These are phyloP conservation scores for Saccharomycopsis sp. DNA, from an alignment of 805 yeast genomes.

Conservation along the genomic window DNA sequence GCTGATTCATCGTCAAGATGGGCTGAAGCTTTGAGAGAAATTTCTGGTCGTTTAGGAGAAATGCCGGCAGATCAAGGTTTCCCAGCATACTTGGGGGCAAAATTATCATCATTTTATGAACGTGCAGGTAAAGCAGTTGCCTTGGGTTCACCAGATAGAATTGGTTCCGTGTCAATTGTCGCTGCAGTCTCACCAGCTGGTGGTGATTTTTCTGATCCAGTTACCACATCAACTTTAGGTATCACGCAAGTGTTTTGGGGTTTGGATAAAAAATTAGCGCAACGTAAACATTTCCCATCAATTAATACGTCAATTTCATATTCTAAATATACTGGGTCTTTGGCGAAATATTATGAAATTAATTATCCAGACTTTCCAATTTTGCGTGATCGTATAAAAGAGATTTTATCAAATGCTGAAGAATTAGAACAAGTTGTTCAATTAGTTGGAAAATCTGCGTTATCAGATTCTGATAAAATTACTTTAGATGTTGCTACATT, in stretches of 20 bases:
- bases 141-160: constrained; percentile 92
- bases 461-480: constrained; percentile 94
- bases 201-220: constrained; percentile 99
- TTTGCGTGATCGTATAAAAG: constrained; percentile 87
- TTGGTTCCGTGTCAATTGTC: constrained; percentile 97
- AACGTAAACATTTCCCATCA: constrained; percentile 99
- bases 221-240: constrained; percentile 96
- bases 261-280: constrained; percentile 96
- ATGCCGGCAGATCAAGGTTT: constrained; percentile 99
- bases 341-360: constrained; percentile 76
- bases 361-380: constrained; percentile 88
- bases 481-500: constrained; percentile 86
- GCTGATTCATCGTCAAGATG: constrained; percentile 99
- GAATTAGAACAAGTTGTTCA: constrained; percentile 99
- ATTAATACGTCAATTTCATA: constrained; percentile 94
- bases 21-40: constrained; percentile 99
- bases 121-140: constrained; percentile 98
- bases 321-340: constrained; percentile 88
- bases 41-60: constrained; percentile 99
- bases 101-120: constrained; percentile 97
- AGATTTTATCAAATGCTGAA: constrained; percentile 93
- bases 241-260: constrained; percentile 99
- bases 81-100: constrained; percentile 99
- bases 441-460: constrained; percentile 96
- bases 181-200: constrained; percentile 99